Conservation (phyloP, 192 early-diverging fungal genomes). For the Umbelopsis vinacea region DNA sequence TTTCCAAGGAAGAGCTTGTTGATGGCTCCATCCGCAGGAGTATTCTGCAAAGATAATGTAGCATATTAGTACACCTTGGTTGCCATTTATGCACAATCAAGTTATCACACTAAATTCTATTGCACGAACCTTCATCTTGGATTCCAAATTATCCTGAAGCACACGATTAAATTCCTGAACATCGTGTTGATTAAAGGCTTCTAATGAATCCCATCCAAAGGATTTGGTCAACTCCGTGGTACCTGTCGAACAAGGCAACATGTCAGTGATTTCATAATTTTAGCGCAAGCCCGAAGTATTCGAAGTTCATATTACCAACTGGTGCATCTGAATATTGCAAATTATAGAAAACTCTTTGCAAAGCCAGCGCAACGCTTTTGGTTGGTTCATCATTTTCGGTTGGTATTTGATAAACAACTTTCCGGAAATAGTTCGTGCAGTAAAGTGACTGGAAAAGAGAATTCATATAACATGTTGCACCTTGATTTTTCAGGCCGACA, state of each 20-base stretch:
- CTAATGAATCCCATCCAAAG: constrained; percentile 97
- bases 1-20: constrained; percentile 92
- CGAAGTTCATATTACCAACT: constrained; percentile 52
- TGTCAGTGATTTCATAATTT: background rate
- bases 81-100: no score
- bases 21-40: constrained; percentile 91
- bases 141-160: constrained; percentile 95
- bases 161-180: constrained; percentile 99
- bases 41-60: constrained; percentile 54
- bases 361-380: constrained; percentile 85
- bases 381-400: constrained; percentile 87
- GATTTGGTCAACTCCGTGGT: constrained; percentile 97
- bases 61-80: background rate
- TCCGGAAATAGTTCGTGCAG: constrained; percentile 93
- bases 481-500: constrained; percentile 96
- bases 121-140: constrained; percentile 87
- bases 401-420: constrained; percentile 91
- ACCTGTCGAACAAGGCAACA: constrained; percentile 23
- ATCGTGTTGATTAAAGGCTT: constrained; percentile 98
- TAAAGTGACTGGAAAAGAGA: constrained; percentile 94
- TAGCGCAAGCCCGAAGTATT: background rate
- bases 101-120: background rate
- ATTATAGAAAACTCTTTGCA: constrained; percentile 95
- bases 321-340: constrained; percentile 72
- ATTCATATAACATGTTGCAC: constrained; percentile 99